Evolutionary conservation across 2,329 filamentous ascomycete genomes (phyloP).

Genomic region (Beauveria pseudobassiana): DNA sequence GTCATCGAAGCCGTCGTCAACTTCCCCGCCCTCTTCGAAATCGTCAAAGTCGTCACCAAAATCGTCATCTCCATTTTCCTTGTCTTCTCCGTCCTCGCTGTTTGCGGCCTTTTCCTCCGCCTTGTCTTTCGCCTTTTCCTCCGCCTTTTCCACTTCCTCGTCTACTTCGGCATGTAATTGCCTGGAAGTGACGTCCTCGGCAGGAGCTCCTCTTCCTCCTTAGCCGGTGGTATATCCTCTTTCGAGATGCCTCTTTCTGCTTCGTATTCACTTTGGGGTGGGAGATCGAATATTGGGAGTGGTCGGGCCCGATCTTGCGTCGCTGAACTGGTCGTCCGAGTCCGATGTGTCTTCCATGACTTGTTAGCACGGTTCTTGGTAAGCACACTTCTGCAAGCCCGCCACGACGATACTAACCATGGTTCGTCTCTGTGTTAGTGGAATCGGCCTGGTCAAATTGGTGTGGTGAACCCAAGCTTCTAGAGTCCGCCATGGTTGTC

Average conservation of each 20-base stretch:
- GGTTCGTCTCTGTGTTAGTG: constrained; percentile 10
- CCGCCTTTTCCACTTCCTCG: constrained; percentile 9
- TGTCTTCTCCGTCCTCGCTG: constrained; percentile 19
- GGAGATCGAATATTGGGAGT: constrained; percentile 39
- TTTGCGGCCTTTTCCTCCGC: not conserved
- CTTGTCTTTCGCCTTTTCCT: constrained; percentile 10
- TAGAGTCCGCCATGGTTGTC: not conserved
- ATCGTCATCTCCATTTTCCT: constrained; percentile 33
- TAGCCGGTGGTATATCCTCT: constrained; percentile 47
- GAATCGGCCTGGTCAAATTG: not conserved
- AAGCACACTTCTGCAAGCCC: not conserved
- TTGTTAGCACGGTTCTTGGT: not conserved
- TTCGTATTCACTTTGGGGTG: constrained; percentile 52
- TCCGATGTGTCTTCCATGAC: constrained; percentile 45
- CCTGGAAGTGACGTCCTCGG: not conserved
- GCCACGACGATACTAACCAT: constrained; percentile 20
- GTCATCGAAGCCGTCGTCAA: constrained; percentile 54
- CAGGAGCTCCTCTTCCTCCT: constrained; percentile 35
- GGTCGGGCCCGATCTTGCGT: constrained; percentile 48
- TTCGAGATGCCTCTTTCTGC: constrained; percentile 45
- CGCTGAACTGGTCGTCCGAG: constrained; percentile 63
- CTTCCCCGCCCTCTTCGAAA: constrained; percentile 52
- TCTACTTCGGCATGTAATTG: constrained; percentile 26
- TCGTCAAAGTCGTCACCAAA: constrained; percentile 57
- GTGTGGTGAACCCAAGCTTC: not conserved